phyloP scores from a whole-genome alignment of 345 rosid genomes.

The Leavenworthia alabamica region DNA sequence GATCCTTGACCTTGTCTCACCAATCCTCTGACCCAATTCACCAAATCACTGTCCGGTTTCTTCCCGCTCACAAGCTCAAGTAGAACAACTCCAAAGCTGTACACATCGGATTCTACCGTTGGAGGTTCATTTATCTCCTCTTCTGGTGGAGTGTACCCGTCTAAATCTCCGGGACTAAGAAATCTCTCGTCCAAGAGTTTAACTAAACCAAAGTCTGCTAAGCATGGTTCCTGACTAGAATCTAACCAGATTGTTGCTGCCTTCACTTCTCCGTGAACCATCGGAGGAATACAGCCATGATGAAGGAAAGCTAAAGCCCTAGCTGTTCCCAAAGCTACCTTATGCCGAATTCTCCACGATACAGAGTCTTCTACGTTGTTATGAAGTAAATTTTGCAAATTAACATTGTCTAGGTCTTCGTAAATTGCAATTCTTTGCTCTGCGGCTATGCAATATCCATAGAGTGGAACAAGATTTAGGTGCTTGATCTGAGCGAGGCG shows the following conservation, averaged over 20 bases:
- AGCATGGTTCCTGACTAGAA: conserved; percentile 64
- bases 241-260: conserved; percentile 75
- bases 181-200: conserved; percentile 65
- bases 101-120: conserved; percentile 74
- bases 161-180: conserved; percentile 34
- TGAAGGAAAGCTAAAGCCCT: conserved; percentile 87
- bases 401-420: conserved; percentile 76
- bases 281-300: conserved; percentile 90
- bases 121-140: conserved; percentile 29
- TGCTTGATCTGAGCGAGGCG: conserved; percentile 78
- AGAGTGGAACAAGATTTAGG: conserved; percentile 74
- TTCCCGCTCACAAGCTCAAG: conserved; percentile 80
- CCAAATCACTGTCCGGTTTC: conserved; percentile 54
- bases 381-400: conserved; percentile 63
- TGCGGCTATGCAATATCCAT: conserved; percentile 77
- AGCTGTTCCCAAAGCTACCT: conserved; percentile 81
- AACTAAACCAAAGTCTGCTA: conserved; percentile 78
- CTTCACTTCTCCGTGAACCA: conserved; percentile 76
- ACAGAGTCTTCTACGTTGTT: conserved; percentile 41
- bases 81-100: conserved; percentile 79
- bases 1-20: conserved; percentile 50
- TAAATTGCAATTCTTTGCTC: conserved; percentile 85
- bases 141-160: conserved; percentile 68
- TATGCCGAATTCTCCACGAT: conserved; percentile 71
- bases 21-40: conserved; percentile 71